Base-by-base conservation (phyloP, 371 early-diverging fungal species). In the Lichtheimia ramosa region DNA sequence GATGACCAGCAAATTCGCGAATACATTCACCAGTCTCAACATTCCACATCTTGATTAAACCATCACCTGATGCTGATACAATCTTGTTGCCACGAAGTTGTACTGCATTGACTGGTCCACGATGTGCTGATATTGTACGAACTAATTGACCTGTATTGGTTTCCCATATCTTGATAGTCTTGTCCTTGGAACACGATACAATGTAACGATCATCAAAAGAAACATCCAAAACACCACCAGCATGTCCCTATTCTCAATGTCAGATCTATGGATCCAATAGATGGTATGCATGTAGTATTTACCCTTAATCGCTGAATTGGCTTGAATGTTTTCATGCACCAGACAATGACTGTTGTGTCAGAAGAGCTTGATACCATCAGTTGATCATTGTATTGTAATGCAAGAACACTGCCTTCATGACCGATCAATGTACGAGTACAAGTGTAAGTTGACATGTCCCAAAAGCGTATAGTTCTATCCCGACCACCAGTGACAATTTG, bases 131-230 rank as follows among this genome's bases (percentile, higher is more conserved):
- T 62, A 97, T 70, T 1, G 87, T 90, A 18, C 85, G 74, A 21
- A 92, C 21, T 25, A 88, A 73, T 39, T 66, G 64, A 8, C 84
- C 83, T 0, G 79, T 83, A 20, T 73, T 27, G 13, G 77, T 69
- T 58, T 90, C 82, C 97, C 97, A 98, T 14, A 98, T 79, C 56
- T 84, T 89, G 68, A 97, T 92, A 0, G 95, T 88, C 20, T 83
- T 81, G 68, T 99, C 99, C 77, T 98, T 96, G 51, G 96, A 94
- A 62, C 96, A 96, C 16, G 92, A 90, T 28, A 96, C 88, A 42
- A 98, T 88, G 60, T 83, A 74, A 20, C 79, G 66, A 27, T 80
- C 75, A 63, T 89, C 84, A 62, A 96, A 93, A 21, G 86, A 77
- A 3, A 96, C 81, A 69, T 92, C 94, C 13, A 92, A 75, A 6